A percentile compares a stretch with the other conserved stretches of the same genome.
Evolutionary conservation across 73 alveolate species (phyloP).

Genomic region (Paramecium octaurelia): DNA sequence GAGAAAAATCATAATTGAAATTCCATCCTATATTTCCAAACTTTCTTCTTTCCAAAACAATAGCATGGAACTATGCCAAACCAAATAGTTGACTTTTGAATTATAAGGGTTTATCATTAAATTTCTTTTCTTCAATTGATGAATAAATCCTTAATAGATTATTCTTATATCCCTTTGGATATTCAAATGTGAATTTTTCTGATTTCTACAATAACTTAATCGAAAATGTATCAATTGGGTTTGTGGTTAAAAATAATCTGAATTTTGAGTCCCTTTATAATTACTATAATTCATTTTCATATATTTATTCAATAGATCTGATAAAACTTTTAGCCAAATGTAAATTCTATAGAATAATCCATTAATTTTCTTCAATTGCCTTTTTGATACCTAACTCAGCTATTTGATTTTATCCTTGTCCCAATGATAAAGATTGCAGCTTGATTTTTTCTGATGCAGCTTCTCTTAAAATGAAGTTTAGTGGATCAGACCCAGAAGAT

Average conservation of each 20-base stretch:
- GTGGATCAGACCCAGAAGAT: conserved; percentile 98
- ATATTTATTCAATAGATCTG: conserved; percentile 91
- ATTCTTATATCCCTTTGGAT: conserved; percentile 97
- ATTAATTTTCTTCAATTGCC: conserved; percentile 88
- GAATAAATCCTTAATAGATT: conserved; percentile 87
- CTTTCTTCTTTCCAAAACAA: conserved; percentile 98
- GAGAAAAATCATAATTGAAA: conserved; percentile 98
- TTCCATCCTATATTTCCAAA: conserved; percentile 99
- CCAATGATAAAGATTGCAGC: conserved; percentile 88
- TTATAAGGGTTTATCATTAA: conserved; percentile 82
- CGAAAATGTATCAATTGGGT: conserved; percentile 96
- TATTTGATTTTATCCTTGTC: conserved; percentile 91
- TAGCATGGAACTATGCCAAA: conserved; percentile 95
- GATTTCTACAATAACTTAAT: conserved; percentile 90
- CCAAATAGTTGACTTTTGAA: conserved; percentile 92
- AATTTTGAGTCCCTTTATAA: conserved; percentile 61
- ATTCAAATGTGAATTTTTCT: conserved; percentile 94
- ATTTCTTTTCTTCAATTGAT: conserved; percentile 80
- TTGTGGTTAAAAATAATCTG: conserved; percentile 96
- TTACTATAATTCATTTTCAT: conserved; percentile 43
- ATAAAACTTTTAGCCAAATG: conserved; percentile 95
- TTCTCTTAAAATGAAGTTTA: conserved; percentile 83
- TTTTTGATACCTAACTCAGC: conserved; percentile 91
- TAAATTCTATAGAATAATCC: conserved; percentile 97
- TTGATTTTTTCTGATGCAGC: conserved; percentile 78